phyloP scores from a whole-genome alignment of 768 basidiomycete species.

The Sutorius australiensis region DNA sequence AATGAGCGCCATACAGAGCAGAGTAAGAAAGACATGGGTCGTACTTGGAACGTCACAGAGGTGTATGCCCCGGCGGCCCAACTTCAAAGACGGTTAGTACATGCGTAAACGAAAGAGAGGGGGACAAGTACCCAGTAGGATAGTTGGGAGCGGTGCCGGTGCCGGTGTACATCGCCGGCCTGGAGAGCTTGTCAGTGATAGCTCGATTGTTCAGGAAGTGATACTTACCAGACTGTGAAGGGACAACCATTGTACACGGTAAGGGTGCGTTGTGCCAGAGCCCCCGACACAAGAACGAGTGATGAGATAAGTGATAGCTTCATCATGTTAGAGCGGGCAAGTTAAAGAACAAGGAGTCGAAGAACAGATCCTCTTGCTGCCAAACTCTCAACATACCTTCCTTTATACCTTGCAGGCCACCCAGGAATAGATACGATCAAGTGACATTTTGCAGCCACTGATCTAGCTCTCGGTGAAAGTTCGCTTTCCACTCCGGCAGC shows the following conservation, averaged over 20 bases:
- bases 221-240: conserved; percentile 61
- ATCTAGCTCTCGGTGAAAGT: background rate
- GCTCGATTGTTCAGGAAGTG: background rate
- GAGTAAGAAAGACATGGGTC: background rate
- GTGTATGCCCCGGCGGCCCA: conserved; percentile 33
- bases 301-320: conserved; percentile 24
- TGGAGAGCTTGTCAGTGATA: conserved; percentile 14
- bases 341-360: background rate
- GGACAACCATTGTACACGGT: conserved; percentile 61
- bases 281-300: conserved; percentile 29
- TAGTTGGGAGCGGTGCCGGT: conserved; percentile 44
- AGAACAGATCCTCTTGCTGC: background rate
- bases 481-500: background rate
- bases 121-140: conserved; percentile 41
- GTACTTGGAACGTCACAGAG: conserved; percentile 28
- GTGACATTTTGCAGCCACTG: background rate
- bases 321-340: conserved; percentile 13
- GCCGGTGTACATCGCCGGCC: conserved; percentile 61
- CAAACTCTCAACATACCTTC: background rate
- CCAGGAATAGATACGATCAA: background rate
- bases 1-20: background rate
- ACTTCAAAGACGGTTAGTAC: conserved; percentile 16
- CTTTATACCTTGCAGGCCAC: conserved; percentile 15
- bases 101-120: background rate
- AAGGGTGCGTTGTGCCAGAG: conserved; percentile 51